phyloP scores from a whole-genome alignment of 805 yeast species.

The Saturnispora sanitii region DNA sequence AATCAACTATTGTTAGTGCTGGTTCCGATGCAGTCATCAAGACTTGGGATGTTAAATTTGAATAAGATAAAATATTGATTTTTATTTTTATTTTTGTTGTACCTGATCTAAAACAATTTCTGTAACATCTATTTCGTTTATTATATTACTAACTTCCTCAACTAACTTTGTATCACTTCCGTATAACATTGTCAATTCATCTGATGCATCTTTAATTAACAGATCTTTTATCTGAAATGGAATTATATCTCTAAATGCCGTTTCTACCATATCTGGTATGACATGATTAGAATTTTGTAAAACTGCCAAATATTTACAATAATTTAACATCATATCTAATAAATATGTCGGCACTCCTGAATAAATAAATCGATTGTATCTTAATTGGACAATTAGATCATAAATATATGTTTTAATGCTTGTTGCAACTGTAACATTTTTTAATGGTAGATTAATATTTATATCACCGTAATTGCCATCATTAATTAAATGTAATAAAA shows the following conservation, averaged over 20 bases:
- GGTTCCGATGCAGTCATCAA: slow-evolving; percentile 81
- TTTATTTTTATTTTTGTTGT: slow-evolving; percentile 24
- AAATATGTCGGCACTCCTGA: slow-evolving; percentile 44
- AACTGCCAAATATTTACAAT: slow-evolving; percentile 33
- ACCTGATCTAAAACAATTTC: slow-evolving; percentile 44
- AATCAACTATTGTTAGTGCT: slow-evolving; percentile 45
- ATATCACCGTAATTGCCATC: neutral
- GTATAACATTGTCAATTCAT: slow-evolving; percentile 45
- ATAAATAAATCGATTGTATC: slow-evolving; percentile 45
- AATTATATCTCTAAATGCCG: slow-evolving; percentile 38
- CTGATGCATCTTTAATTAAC: slow-evolving; percentile 24
- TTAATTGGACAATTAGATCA: slow-evolving; percentile 42
- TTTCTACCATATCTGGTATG: slow-evolving; percentile 43
- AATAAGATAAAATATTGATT: neutral
- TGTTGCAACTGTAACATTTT: neutral
- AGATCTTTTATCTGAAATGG: slow-evolving; percentile 34
- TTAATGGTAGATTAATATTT: neutral
- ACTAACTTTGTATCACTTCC: slow-evolving; percentile 43
- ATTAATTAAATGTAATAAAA: neutral
- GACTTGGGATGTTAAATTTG: slow-evolving; percentile 45
- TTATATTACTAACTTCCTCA: slow-evolving; percentile 31
- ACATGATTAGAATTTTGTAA: slow-evolving; percentile 33
- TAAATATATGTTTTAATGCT: slow-evolving; percentile 39
- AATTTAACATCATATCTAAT: slow-evolving; percentile 32
- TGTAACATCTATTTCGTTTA: slow-evolving; percentile 40